phyloP scores from a whole-genome alignment of 139 green algal species.

The Ulvella scutata region DNA sequence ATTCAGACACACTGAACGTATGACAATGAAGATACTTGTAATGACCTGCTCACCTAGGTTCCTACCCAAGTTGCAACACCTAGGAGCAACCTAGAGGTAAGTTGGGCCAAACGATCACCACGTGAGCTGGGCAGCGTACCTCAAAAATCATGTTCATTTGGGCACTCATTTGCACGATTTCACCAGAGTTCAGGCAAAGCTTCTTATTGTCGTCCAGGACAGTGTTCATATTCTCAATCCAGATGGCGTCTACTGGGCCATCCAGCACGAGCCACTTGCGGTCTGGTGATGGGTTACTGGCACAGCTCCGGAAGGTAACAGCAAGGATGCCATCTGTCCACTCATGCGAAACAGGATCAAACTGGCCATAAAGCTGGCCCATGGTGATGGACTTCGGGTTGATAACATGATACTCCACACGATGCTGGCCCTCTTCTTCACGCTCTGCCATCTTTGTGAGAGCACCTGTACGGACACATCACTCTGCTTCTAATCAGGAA shows the following conservation, averaged over 20 bases:
- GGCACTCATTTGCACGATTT: conserved; percentile 33
- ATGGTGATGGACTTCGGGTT: conserved; percentile 53
- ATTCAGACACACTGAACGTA: too few species aligned
- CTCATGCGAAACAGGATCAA: conserved; percentile 41
- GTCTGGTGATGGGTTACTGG: conserved; percentile 15
- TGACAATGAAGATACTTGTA: too few species aligned
- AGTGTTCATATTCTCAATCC: conserved; percentile 46
- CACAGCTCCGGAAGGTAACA: conserved; percentile 30
- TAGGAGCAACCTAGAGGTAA: too few species aligned
- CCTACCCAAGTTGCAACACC: too few species aligned
- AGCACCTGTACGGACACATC: not conserved
- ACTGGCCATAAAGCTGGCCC: conserved; percentile 61
- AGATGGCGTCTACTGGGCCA: conserved; percentile 50
- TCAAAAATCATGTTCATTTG: conserved; percentile 49
- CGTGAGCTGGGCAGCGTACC: conserved; percentile 15
- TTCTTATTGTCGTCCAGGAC: conserved; percentile 36
- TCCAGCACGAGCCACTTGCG: conserved; percentile 31
- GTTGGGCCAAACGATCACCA: too few species aligned
- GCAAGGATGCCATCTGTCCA: conserved; percentile 57
- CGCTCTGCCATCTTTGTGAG: not conserved
- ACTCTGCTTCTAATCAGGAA: too few species aligned
- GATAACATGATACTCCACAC: conserved; percentile 21
- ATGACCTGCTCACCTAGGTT: too few species aligned
- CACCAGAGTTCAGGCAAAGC: conserved; percentile 28
- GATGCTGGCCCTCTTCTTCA: conserved; percentile 10